These are phyloP conservation scores for Neonectria punicea DNA, from an alignment of 2,329 filamentous ascomycete genomes.

Conservation along the genomic window DNA sequence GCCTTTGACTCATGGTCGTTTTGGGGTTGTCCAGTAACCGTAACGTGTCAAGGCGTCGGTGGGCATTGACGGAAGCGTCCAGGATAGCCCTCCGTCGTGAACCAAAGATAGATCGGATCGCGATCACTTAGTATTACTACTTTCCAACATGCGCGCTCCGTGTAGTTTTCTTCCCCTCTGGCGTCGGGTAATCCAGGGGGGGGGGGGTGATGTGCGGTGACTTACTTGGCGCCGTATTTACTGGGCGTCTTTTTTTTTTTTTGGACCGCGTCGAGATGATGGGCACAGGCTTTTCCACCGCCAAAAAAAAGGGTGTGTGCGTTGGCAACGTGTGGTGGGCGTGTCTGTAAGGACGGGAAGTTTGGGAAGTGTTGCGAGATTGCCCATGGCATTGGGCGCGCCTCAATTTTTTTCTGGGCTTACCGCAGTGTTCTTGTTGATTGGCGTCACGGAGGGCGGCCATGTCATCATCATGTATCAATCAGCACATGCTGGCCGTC, in stretches of 20 bases:
- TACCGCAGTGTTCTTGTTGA: slow-evolving; percentile 26
- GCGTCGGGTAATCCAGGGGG: slow-evolving; percentile 3
- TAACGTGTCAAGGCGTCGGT: slow-evolving; percentile 13
- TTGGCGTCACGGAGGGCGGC: slow-evolving; percentile 24
- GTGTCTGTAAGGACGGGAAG: slow-evolving; percentile 16
- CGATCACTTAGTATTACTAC: neutral
- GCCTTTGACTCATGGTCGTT: slow-evolving; percentile 14
- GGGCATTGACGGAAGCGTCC: slow-evolving; percentile 5
- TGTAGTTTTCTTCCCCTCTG: slow-evolving; percentile 16
- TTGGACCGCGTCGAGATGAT: slow-evolving; percentile 1
- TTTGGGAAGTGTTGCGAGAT: slow-evolving; percentile 31
- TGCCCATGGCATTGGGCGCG: slow-evolving; percentile 31
- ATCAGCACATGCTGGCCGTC: slow-evolving; percentile 37
- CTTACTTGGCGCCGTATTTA: slow-evolving; percentile 1
- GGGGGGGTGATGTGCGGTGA: neutral
- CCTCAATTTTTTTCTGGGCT: slow-evolving; percentile 17
- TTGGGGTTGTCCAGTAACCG: slow-evolving; percentile 13
- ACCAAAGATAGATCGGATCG: slow-evolving; percentile 20
- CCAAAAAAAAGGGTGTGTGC: slow-evolving; percentile 1
- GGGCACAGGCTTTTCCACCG: neutral
- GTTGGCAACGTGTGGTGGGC: slow-evolving; percentile 7
- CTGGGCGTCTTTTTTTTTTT: neutral
- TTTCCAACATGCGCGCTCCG: slow-evolving; percentile 1
- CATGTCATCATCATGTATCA: slow-evolving; percentile 43
- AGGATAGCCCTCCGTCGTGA: slow-evolving; percentile 11